phyloP scores from a whole-genome alignment of 176 grass and related monocot species.

The Carex littledalei region DNA sequence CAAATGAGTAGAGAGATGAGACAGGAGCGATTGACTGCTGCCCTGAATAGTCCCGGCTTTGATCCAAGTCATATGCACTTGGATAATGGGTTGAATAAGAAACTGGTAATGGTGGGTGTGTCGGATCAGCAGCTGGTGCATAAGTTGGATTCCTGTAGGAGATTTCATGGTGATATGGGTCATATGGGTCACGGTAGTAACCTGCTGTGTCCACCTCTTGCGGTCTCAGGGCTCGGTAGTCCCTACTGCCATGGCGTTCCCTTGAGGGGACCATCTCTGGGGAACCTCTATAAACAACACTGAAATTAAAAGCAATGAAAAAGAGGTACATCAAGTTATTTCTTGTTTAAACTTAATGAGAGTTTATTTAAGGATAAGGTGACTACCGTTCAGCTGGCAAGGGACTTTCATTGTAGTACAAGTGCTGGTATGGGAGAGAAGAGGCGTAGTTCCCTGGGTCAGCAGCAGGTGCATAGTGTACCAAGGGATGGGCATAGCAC shows the following conservation, averaged over 20 bases:
- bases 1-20: conserved; percentile 22
- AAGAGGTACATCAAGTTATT: neutral
- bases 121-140: neutral
- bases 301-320: neutral
- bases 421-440: conserved; percentile 2
- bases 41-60: conserved; percentile 6
- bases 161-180: neutral
- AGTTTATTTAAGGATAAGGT: neutral
- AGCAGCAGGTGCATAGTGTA: neutral
- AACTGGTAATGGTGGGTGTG: neutral
- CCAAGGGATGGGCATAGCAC: neutral
- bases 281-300: neutral
- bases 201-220: neutral
- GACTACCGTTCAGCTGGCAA: conserved; percentile 5
- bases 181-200: neutral
- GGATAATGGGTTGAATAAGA: conserved; percentile 5
- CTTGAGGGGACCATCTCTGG: neutral
- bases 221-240: neutral
- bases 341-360: neutral
- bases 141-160: neutral
- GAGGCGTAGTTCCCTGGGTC: neutral
- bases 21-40: neutral
- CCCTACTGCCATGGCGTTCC: neutral
- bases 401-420: neutral
- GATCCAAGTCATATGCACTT: conserved; percentile 1